These are phyloP conservation scores for Alnus glutinosa DNA, from an alignment of 306 rosid species.

Conservation along the genomic window DNA sequence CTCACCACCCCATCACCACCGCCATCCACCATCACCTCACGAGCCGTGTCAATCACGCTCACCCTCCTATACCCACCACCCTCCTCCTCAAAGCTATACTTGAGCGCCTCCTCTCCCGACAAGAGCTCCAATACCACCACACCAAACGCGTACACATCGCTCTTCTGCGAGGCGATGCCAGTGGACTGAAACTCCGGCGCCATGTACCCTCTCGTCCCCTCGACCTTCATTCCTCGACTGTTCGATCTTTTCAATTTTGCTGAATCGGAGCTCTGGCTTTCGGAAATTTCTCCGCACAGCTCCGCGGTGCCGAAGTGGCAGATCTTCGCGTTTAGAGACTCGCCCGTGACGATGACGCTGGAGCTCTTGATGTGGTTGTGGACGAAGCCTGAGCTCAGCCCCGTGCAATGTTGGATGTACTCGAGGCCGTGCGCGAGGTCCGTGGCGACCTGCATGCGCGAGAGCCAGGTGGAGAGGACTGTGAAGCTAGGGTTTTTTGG, in stretches of 20 bases:
- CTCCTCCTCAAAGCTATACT: slow-evolving; percentile 38
- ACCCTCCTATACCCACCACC: slow-evolving; percentile 41
- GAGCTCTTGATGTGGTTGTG: slow-evolving; percentile 87
- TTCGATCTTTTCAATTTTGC: slow-evolving; percentile 35
- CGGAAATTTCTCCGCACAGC: slow-evolving; percentile 58
- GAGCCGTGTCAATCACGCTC: slow-evolving; percentile 78
- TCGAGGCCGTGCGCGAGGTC: slow-evolving; percentile 93
- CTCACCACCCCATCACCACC: slow-evolving; percentile 46
- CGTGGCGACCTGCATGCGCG: slow-evolving; percentile 75
- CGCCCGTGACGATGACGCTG: slow-evolving; percentile 56
- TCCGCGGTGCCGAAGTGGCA: slow-evolving; percentile 91
- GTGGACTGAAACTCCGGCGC: slow-evolving; percentile 71
- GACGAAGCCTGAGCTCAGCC: slow-evolving; percentile 50
- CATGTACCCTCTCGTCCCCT: slow-evolving; percentile 89
- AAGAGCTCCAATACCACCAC: slow-evolving; percentile 80
- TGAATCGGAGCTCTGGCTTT: neutral
- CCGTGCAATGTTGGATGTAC: slow-evolving; percentile 77
- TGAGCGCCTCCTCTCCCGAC: slow-evolving; percentile 78
- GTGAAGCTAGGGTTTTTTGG: slow-evolving; percentile 76
- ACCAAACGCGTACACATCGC: slow-evolving; percentile 90
- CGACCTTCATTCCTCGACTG: slow-evolving; percentile 48
- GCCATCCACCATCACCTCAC: slow-evolving; percentile 40
- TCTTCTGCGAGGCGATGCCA: slow-evolving; percentile 69
- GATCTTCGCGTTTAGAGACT: slow-evolving; percentile 48
- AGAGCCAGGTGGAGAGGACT: slow-evolving; percentile 66